These are phyloP conservation scores for Xylariales sp. DNA, from an alignment of 2,329 filamentous ascomycete genomes.

Conservation along the genomic window DNA sequence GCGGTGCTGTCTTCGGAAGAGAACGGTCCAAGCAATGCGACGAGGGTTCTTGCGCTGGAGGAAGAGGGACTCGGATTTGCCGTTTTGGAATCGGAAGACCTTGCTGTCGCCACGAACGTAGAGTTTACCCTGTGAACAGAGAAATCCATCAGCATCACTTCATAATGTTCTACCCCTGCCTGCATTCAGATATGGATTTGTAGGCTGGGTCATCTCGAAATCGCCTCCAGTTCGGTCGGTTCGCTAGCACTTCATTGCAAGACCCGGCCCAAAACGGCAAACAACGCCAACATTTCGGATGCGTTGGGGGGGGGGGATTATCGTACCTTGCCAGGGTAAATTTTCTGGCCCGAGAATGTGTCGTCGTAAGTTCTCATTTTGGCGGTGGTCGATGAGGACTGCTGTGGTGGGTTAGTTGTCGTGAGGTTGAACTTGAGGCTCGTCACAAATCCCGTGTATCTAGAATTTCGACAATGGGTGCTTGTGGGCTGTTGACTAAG, in stretches of 20 bases:
- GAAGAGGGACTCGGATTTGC: slow-evolving; percentile 99
- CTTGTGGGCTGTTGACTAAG: slow-evolving; percentile 22
- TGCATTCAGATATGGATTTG: neutral
- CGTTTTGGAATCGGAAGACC: slow-evolving; percentile 99
- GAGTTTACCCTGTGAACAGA: slow-evolving; percentile 82
- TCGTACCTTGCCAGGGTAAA: slow-evolving; percentile 64
- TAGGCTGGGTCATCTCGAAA: too few species aligned
- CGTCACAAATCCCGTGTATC: slow-evolving; percentile 6
- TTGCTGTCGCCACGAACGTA: slow-evolving; percentile 99
- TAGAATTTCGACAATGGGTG: slow-evolving; percentile 7
- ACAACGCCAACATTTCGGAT: too few species aligned
- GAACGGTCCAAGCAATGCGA: slow-evolving; percentile 96
- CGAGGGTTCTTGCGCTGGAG: slow-evolving; percentile 99
- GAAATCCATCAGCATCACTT: slow-evolving; percentile 9
- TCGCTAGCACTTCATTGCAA: too few species aligned
- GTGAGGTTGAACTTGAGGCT: slow-evolving; percentile 9
- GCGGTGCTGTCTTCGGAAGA: slow-evolving; percentile 98
- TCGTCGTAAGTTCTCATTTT: slow-evolving; percentile 66
- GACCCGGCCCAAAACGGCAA: too few species aligned
- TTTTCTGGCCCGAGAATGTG: slow-evolving; percentile 61
- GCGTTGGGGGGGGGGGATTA: slow-evolving; percentile 5
- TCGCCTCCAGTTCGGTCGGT: too few species aligned
- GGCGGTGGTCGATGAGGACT: slow-evolving; percentile 33
- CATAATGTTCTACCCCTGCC: neutral
- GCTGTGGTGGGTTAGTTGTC: slow-evolving; percentile 31